Evolutionary conservation across 352 stramenopile species (phyloP), one percentile per base, ranked within the genome.

Genomic region (Globisporangium emineosum): DNA sequence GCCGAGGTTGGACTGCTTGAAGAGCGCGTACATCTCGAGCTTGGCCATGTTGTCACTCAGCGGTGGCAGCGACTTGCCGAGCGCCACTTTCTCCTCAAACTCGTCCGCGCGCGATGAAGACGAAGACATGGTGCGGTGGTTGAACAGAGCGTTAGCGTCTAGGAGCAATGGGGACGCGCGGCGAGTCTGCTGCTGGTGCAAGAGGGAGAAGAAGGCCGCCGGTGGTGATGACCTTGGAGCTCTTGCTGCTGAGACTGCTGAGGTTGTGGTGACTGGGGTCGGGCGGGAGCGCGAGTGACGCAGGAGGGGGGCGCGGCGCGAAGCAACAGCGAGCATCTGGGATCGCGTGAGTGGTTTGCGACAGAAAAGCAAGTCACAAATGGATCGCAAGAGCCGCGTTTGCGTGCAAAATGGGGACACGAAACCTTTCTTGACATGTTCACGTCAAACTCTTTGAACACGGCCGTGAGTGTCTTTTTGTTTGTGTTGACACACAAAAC

Each of bases 21-120:
- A 95, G 17, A 95, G 78, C 66, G 84, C 79, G 72, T 95, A 95
- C 77, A 95, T 86, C 64, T 89, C 64, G 43, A 95, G 71, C 63
- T 95, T 93, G 66, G 78, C 62, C n/a, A 60, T 56, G 69, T 93
- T 93, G 73, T 93, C 84, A 23, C 77, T 74, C 17, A 93, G 77
- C 62, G 80, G 70, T 23, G 84, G 84, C 61, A 91, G 70, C 51
- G 75, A 75, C 71, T 93, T 93, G 61, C 84, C 84, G 40, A 89
- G 75, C 60, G 78, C 70, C 17, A 93, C 33, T 37, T 86, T 90
- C 55, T 71, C 65, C 51, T 85, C 66, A 59, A 93, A 93, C 56
- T 79, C 73, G 49, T 77, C 66, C 29, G 66, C 51, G 2, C 81
- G 64, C 13, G 73, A 71, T n/a, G 57, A 60, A 6, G 62, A 68